Conservation (phyloP, 2,329 filamentous ascomycete genomes). For the Penicillium digitatum region DNA sequence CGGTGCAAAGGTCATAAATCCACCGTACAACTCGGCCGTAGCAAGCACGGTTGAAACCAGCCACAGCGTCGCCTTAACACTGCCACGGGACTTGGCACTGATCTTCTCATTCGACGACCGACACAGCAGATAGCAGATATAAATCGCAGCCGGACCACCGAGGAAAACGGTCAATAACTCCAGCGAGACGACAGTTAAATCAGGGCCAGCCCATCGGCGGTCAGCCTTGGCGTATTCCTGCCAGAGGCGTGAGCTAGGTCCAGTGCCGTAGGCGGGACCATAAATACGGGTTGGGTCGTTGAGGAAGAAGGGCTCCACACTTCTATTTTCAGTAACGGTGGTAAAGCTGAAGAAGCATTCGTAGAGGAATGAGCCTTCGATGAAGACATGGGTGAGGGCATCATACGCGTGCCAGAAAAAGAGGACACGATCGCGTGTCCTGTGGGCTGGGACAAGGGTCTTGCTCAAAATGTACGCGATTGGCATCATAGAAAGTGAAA, state of each 20-base stretch:
- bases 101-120: slow-evolving; percentile 25
- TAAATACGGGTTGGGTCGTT: slow-evolving; percentile 54
- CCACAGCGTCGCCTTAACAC: slow-evolving; percentile 43
- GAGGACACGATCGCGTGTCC: slow-evolving; percentile 63
- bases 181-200: slow-evolving; percentile 56
- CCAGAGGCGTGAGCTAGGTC: slow-evolving; percentile 56
- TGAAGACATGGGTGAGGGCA: slow-evolving; percentile 81
- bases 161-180: slow-evolving; percentile 60
- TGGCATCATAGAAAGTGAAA: slow-evolving; percentile 53
- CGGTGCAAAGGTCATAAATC: slow-evolving; percentile 62
- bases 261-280: slow-evolving; percentile 55
- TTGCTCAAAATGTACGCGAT: slow-evolving; percentile 51
- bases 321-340: slow-evolving; percentile 39
- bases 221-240: slow-evolving; percentile 65
- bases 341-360: slow-evolving; percentile 79
- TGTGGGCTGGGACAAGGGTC: slow-evolving; percentile 50
- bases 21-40: slow-evolving; percentile 61
- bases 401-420: slow-evolving; percentile 97
- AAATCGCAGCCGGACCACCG: slow-evolving; percentile 56
- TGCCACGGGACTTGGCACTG: slow-evolving; percentile 19
- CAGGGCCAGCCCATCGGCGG: slow-evolving; percentile 56
- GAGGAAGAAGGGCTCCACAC: slow-evolving; percentile 48
- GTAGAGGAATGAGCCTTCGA: slow-evolving; percentile 89
- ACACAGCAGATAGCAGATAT: slow-evolving; percentile 53
- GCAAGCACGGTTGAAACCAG: slow-evolving; percentile 58